Percentiles rank a stretch among this genome's conserved stretches.
These are phyloP conservation scores for Saccharomycopsis phalli DNA, from an alignment of 1,139 yeast species.

Conservation along the genomic window DNA sequence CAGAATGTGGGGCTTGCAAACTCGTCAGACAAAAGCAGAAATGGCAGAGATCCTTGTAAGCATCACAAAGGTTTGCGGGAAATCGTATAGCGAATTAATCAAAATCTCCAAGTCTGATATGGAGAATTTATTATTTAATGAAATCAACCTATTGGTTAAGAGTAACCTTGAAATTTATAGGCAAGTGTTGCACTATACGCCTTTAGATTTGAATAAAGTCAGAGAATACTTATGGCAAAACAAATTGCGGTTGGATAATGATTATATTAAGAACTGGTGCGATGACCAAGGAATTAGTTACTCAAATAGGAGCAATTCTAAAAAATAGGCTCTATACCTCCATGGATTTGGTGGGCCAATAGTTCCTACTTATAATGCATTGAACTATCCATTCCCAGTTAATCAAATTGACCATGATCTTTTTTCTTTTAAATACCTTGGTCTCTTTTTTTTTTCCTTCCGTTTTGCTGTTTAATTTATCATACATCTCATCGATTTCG, in stretches of 20 bases:
- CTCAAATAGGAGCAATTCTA: background rate
- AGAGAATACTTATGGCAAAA: background rate
- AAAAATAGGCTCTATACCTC: too few relatives aligned
- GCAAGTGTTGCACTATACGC: conserved; percentile 11
- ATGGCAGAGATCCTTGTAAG: too few relatives aligned
- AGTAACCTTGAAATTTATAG: conserved; percentile 6
- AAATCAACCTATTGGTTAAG: conserved; percentile 7
- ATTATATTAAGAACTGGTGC: conserved; percentile 13
- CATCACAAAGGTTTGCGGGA: too few relatives aligned
- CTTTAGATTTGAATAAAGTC: conserved; percentile 11
- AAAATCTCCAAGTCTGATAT: too few relatives aligned
- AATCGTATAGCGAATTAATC: too few relatives aligned
- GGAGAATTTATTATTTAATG: conserved; percentile 3
- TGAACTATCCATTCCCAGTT: conserved; percentile 76
- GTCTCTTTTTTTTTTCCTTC: background rate
- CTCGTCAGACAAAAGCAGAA: too few relatives aligned
- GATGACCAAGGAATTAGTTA: conserved; percentile 12
- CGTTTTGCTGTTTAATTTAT: background rate
- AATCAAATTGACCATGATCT: conserved; percentile 25
- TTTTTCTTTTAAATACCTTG: background rate
- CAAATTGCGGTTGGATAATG: conserved; percentile 8
- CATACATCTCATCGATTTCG: conserved; percentile 4
- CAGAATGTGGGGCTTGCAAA: too few relatives aligned
- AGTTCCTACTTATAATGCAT: conserved; percentile 44
- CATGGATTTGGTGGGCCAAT: conserved; percentile 12